These are phyloP conservation scores for Pyronema omphalodes DNA, from an alignment of 495 filamentous ascomycete species.

Conservation along the genomic window DNA sequence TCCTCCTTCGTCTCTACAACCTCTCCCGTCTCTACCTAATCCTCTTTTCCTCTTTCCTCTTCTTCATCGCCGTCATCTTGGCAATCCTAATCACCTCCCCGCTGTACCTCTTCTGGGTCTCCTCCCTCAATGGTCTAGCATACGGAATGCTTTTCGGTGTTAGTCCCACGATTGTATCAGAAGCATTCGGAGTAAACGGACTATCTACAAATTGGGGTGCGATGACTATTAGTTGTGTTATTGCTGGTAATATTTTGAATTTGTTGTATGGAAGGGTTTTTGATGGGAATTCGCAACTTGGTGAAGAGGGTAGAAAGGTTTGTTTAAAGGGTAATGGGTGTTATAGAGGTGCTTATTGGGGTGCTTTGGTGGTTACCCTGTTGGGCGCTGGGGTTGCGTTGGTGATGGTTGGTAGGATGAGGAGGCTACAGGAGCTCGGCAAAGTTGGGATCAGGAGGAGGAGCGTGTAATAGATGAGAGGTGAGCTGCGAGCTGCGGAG, in stretches of 20 bases:
- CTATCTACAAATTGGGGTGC: slow-evolving; percentile 83
- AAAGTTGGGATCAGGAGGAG: no score
- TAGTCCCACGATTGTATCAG: slow-evolving; percentile 71
- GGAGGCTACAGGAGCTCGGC: no score
- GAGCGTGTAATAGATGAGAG: no score
- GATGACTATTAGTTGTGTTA: slow-evolving; percentile 73
- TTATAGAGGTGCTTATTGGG: slow-evolving; percentile 2
- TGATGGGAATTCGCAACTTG: neutral
- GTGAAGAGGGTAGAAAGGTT: neutral
- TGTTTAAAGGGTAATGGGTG: neutral
- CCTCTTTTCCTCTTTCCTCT: slow-evolving; percentile 55
- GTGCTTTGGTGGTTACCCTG: neutral
- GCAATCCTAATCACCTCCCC: slow-evolving; percentile 69
- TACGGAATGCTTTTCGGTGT: slow-evolving; percentile 94
- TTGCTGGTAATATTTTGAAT: slow-evolving; percentile 83
- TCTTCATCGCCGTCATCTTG: slow-evolving; percentile 61
- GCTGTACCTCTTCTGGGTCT: slow-evolving; percentile 56
- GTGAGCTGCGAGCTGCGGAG: no score
- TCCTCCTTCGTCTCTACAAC: slow-evolving; percentile 56
- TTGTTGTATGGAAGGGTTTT: slow-evolving; percentile 48
- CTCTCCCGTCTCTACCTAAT: slow-evolving; percentile 65
- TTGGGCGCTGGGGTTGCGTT: neutral
- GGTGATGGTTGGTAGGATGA: neutral
- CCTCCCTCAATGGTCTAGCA: slow-evolving; percentile 64
- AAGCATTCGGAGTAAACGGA: slow-evolving; percentile 80